Evolutionary conservation across 257 asterid genomes (phyloP).

Genomic region (Gentiana dahurica): DNA sequence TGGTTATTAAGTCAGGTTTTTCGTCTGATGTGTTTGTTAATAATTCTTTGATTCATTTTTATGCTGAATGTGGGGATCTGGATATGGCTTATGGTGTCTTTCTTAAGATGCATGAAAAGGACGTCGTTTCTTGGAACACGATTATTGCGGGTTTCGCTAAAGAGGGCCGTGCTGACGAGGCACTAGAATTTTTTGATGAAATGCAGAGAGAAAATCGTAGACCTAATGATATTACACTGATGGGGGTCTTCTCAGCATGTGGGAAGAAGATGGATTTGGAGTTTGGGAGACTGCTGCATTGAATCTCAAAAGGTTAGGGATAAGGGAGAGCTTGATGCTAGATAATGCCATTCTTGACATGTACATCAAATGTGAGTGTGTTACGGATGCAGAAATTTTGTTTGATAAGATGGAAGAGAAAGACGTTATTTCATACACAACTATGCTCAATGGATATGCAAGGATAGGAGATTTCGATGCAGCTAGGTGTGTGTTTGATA

Average conservation of each 20-base stretch:
- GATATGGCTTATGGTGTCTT: conserved; percentile 47
- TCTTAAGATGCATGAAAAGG: conserved; percentile 39
- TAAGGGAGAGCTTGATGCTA: conserved; percentile 32
- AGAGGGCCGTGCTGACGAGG: conserved; percentile 36
- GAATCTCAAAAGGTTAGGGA: conserved; percentile 39
- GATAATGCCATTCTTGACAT: conserved; percentile 62
- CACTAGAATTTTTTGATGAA: conserved; percentile 33
- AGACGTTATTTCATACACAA: conserved; percentile 62
- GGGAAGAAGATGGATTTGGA: conserved; percentile 47
- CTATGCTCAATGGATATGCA: conserved; percentile 67
- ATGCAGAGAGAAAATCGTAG: conserved; percentile 49
- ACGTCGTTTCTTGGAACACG: conserved; percentile 82
- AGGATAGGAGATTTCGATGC: conserved; percentile 43
- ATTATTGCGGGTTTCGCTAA: conserved; percentile 57
- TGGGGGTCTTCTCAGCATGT: conserved; percentile 56
- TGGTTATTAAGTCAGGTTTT: conserved; percentile 49
- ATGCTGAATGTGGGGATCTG: conserved; percentile 48
- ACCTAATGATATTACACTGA: conserved; percentile 61
- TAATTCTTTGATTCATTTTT: conserved; percentile 58
- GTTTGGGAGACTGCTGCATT: conserved; percentile 50
- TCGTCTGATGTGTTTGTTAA: conserved; percentile 47
- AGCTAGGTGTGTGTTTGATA: conserved; percentile 47
- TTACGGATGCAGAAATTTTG: conserved; percentile 36
- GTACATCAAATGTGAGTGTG: conserved; percentile 67
- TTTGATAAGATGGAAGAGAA: conserved; percentile 48